Evolutionary conservation across 495 filamentous ascomycete genomes (phyloP).

Genomic region (Penicillium odoratum): DNA sequence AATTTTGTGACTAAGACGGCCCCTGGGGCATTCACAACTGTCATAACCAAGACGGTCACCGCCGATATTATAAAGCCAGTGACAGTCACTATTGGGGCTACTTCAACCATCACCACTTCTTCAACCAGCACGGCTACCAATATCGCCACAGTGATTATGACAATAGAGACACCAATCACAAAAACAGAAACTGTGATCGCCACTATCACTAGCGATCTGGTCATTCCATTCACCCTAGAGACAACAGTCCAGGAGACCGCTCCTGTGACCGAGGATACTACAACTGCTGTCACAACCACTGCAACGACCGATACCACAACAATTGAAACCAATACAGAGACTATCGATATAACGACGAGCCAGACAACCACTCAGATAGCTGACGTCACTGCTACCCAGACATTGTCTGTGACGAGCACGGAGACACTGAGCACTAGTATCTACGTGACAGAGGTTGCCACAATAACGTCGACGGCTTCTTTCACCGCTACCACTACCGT

Average conservation of each 20-base stretch:
- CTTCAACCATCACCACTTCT: neutral
- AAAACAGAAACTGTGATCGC: neutral
- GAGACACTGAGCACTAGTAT: neutral
- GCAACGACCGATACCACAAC: neutral
- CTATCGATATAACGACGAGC: conserved; percentile 1
- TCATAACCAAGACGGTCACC: conserved; percentile 2
- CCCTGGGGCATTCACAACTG: neutral
- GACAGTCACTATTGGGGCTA: conserved; percentile 1
- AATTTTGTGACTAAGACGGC: neutral
- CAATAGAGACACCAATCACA: neutral
- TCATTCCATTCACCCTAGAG: neutral
- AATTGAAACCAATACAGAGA: conserved; percentile 3
- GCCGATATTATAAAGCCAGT: neutral
- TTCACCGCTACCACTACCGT: neutral
- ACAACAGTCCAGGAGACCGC: neutral
- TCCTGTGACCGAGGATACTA: conserved; percentile 1
- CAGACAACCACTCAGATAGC: neutral
- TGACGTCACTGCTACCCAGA: neutral
- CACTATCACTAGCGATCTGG: neutral
- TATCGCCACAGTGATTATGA: neutral
- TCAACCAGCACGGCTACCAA: neutral
- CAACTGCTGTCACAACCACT: neutral
- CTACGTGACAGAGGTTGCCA: conserved; percentile 6
- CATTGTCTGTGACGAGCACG: neutral
- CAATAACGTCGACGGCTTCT: conserved; percentile 2